phyloP scores from a whole-genome alignment of 2,329 filamentous ascomycete species.

The Geosmithia putterillii region DNA sequence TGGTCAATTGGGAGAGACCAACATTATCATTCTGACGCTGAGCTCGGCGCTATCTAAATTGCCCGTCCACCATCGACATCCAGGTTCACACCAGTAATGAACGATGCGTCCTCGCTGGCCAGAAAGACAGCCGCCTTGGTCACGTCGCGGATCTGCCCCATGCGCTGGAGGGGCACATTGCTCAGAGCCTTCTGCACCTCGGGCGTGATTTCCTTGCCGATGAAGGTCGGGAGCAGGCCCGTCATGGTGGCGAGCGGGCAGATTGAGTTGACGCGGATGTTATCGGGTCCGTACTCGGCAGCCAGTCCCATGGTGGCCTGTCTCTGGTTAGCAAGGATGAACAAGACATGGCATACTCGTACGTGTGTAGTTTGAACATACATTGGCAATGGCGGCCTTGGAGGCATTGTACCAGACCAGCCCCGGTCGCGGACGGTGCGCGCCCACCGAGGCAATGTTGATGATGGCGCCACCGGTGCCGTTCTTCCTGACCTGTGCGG shows the following conservation, averaged over 20 bases:
- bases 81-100: conserved; percentile 5
- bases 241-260: conserved; percentile 37
- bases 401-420: conserved; percentile 70
- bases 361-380: conserved; percentile 1
- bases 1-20: too few species aligned
- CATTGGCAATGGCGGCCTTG: conserved; percentile 56
- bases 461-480: conserved; percentile 54
- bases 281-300: conserved; percentile 65
- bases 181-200: conserved; percentile 3
- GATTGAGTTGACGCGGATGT: conserved; percentile 68
- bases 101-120: conserved; percentile 1
- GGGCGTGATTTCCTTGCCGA: conserved; percentile 2
- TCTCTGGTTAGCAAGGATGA: not conserved
- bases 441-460: conserved; percentile 71
- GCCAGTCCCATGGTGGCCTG: conserved; percentile 26
- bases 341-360: not conserved
- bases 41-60: too few species aligned
- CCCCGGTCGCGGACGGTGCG: conserved; percentile 61
- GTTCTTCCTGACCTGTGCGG: conserved; percentile 60
- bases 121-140: conserved; percentile 4
- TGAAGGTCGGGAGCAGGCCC: conserved; percentile 3
- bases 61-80: conserved; percentile 5
- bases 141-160: conserved; percentile 3
- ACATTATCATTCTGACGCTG: too few species aligned
- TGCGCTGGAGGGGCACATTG: conserved; percentile 4